Evolutionary conservation across 2,329 filamentous ascomycete species (phyloP).

Genomic region (Gliomastix tumulicola): DNA sequence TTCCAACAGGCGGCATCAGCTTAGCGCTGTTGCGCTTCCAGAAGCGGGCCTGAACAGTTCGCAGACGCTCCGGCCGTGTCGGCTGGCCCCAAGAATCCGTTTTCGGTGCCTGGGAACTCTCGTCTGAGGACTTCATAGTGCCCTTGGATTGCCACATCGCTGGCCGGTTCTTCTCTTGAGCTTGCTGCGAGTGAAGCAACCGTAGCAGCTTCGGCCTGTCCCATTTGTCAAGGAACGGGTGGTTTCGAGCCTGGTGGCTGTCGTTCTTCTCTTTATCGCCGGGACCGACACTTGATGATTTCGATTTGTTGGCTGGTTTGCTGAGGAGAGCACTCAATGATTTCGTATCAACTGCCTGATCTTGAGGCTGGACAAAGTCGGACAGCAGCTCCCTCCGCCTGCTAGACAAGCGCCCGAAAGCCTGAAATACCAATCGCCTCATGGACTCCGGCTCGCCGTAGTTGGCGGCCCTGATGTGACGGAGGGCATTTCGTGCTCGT

Average conservation of each 20-base stretch:
- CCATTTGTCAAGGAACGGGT: conserved; percentile 40
- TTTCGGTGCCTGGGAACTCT: conserved; percentile 26
- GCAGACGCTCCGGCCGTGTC: conserved; percentile 25
- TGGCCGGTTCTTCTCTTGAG: conserved; percentile 12
- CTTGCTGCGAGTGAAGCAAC: conserved; percentile 33
- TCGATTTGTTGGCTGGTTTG: conserved; percentile 2
- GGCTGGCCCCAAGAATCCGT: conserved; percentile 43
- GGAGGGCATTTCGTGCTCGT: conserved; percentile 34
- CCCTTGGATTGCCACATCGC: conserved; percentile 18
- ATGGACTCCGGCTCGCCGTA: conserved; percentile 40
- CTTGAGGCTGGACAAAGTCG: conserved; percentile 29
- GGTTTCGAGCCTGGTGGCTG: too few relatives aligned
- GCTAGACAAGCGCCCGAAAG: conserved; percentile 46
- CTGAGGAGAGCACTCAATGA: too few relatives aligned
- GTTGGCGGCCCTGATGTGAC: conserved; percentile 45
- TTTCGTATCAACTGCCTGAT: too few relatives aligned
- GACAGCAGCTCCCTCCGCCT: conserved; percentile 40
- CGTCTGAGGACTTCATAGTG: conserved; percentile 21
- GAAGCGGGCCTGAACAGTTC: conserved; percentile 36
- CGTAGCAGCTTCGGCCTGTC: conserved; percentile 34
- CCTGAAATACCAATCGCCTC: conserved; percentile 35
- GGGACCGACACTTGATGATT: too few relatives aligned
- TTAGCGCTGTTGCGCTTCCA: conserved; percentile 38
- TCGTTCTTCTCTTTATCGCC: too few relatives aligned
- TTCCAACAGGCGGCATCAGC: conserved; percentile 46